phyloP scores from a whole-genome alignment of 179 eudicot genomes.

The Sideroxylon spinosum region DNA sequence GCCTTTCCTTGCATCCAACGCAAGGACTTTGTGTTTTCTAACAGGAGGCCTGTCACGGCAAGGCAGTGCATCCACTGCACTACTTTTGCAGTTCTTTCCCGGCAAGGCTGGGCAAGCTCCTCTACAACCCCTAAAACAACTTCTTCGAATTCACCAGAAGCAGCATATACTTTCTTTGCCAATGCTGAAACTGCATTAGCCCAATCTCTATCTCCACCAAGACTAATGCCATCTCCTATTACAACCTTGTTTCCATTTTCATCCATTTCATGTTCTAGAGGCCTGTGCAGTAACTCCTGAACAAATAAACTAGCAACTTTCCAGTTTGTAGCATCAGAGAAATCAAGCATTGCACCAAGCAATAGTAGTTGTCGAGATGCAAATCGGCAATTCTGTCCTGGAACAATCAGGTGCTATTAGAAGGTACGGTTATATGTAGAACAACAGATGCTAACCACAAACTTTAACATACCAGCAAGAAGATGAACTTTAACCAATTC shows the following conservation, averaged over 20 bases:
- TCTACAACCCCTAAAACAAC: slow-evolving; percentile 58
- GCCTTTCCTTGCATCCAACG: slow-evolving; percentile 66
- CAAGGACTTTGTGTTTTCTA: slow-evolving; percentile 66
- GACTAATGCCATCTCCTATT: slow-evolving; percentile 87
- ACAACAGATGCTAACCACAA: not conserved
- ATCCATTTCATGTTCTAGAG: slow-evolving; percentile 66
- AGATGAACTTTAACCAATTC: slow-evolving; percentile 79
- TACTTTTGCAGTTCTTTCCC: slow-evolving; percentile 90
- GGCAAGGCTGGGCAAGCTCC: slow-evolving; percentile 85
- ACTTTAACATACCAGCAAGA: slow-evolving; percentile 60
- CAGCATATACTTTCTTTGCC: slow-evolving; percentile 71
- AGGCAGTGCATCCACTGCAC: slow-evolving; percentile 95
- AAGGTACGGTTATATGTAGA: slow-evolving; percentile 10
- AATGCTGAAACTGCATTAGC: slow-evolving; percentile 71
- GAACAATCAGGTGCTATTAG: slow-evolving; percentile 21
- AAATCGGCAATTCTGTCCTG: slow-evolving; percentile 76
- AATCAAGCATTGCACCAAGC: slow-evolving; percentile 89
- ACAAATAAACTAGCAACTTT: slow-evolving; percentile 69
- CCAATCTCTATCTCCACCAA: slow-evolving; percentile 92
- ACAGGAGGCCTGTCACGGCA: slow-evolving; percentile 70
- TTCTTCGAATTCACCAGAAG: slow-evolving; percentile 92
- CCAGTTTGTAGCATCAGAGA: slow-evolving; percentile 78
- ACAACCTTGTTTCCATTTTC: slow-evolving; percentile 54
- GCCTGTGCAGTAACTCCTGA: slow-evolving; percentile 53
- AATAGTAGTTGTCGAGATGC: slow-evolving; percentile 83